Percentiles rank a stretch among this genome's conserved stretches.
phyloP scores from a whole-genome alignment of 163 green algal genomes.

The Prototheca cutis region DNA sequence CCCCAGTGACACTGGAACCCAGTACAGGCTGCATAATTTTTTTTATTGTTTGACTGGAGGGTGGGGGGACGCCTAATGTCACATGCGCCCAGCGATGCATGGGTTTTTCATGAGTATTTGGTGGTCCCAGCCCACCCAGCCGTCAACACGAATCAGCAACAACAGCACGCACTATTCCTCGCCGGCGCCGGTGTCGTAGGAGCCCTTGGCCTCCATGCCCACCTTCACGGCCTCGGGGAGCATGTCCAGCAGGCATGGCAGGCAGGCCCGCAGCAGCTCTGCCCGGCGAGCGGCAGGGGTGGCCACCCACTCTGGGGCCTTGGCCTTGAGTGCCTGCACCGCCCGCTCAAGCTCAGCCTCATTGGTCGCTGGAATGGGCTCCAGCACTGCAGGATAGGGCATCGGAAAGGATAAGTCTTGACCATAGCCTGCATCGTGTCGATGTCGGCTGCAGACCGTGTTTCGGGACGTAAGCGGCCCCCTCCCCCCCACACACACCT shows the following conservation, averaged over 20 bases:
- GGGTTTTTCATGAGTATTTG: no score
- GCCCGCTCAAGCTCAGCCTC: conserved; percentile 20
- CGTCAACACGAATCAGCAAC: no score
- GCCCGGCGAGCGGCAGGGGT: not conserved
- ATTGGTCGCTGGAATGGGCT: conserved; percentile 22
- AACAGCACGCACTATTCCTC: conserved; percentile 32
- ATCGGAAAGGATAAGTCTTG: no score
- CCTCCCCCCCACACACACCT: no score
- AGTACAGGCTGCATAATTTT: not conserved
- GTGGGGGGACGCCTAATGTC: no score
- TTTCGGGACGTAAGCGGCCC: no score
- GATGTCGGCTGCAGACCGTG: no score
- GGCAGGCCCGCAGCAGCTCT: conserved; percentile 23
- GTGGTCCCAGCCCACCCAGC: no score
- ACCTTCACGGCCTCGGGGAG: conserved; percentile 4
- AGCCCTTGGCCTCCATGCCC: conserved; percentile 35
- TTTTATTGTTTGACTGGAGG: not conserved
- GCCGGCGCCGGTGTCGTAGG: conserved; percentile 36
- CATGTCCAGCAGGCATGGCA: conserved; percentile 16
- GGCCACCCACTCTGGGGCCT: conserved; percentile 19
- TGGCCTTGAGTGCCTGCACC: conserved; percentile 18
- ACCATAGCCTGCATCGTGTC: no score
- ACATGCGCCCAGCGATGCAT: no score
- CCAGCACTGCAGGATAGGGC: conserved; percentile 25
- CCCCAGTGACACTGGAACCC: conserved; percentile 31